Evolutionary conservation across 2,329 filamentous ascomycete species (phyloP), one percentile per base, ranked within the genome.

Genomic region (Scleromitrula shiraiana): DNA sequence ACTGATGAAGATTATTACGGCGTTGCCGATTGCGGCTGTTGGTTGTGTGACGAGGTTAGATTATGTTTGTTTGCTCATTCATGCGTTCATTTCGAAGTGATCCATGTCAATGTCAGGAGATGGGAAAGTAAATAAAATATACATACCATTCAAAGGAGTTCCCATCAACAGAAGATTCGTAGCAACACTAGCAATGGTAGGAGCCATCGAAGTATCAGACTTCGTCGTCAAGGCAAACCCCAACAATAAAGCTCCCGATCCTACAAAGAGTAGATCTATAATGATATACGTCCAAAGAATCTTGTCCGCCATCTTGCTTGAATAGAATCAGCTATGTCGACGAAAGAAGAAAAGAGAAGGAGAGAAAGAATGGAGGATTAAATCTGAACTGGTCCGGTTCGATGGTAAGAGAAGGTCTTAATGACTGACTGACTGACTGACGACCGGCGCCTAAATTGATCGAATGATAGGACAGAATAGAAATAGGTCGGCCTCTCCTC

Each of bases 11-110:
- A 89, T 77, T 60, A 90, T 71, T 59, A 82, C 72, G 52, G 82
- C 77, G 65, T 90, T 90, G 61, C 75, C 80, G 54, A 90, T 79
- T 50, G 81, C 83, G 44, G 81, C 85, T 77, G 53, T 42, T n/a
- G n/a, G n/a, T n/a, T n/a, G n/a, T n/a, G n/a, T n/a, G n/a, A n/a
- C n/a, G n/a, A n/a, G n/a, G n/a, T n/a, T n/a, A n/a, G n/a, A n/a
- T n/a, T n/a, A n/a, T n/a, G n/a, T n/a, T n/a, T n/a, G n/a, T n/a
- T n/a, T n/a, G n/a, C n/a, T n/a, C n/a, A n/a, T n/a, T n/a, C n/a
- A n/a, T n/a, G n/a, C n/a, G n/a, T n/a, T n/a, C n/a, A n/a, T n/a
- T n/a, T n/a, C n/a, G n/a, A n/a, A n/a, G n/a, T n/a, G n/a, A n/a
- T n/a, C n/a, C n/a, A n/a, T n/a, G n/a, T n/a, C n/a, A n/a, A n/a